Evolutionary conservation across 73 alveolate species (phyloP).

Genomic region (Durusdinium trenchii): DNA sequence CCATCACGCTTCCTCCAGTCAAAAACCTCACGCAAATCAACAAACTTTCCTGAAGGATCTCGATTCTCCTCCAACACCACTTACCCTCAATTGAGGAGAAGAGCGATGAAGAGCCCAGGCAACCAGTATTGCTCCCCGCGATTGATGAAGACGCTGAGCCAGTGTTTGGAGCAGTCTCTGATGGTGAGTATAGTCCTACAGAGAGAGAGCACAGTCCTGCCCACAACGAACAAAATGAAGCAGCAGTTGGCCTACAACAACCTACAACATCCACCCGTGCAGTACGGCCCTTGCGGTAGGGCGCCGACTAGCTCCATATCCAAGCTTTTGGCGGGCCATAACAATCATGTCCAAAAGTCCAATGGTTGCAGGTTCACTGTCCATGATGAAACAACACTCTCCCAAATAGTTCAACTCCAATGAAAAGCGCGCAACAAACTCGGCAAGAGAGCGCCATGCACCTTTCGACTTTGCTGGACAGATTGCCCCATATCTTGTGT

Average conservation of each 20-base stretch:
- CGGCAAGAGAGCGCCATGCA: background rate
- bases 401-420: background rate
- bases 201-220: too few relatives aligned
- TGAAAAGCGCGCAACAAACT: background rate
- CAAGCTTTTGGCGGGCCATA: background rate
- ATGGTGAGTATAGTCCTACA: too few relatives aligned
- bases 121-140: background rate
- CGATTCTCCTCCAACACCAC: too few relatives aligned
- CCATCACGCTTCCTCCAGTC: too few relatives aligned
- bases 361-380: background rate
- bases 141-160: background rate
- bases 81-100: too few relatives aligned
- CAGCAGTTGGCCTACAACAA: too few relatives aligned
- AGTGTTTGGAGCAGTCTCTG: too few relatives aligned
- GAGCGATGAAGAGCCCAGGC: too few relatives aligned
- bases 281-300: background rate
- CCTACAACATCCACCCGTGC: background rate
- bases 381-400: background rate
- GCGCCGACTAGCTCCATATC: too few relatives aligned
- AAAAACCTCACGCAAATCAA: too few relatives aligned
- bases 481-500: background rate
- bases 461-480: background rate
- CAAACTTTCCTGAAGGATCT: background rate
- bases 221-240: too few relatives aligned
- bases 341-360: background rate